Conservation (phyloP, 78 protist genomes). For the Chrysochromulina parva region DNA sequence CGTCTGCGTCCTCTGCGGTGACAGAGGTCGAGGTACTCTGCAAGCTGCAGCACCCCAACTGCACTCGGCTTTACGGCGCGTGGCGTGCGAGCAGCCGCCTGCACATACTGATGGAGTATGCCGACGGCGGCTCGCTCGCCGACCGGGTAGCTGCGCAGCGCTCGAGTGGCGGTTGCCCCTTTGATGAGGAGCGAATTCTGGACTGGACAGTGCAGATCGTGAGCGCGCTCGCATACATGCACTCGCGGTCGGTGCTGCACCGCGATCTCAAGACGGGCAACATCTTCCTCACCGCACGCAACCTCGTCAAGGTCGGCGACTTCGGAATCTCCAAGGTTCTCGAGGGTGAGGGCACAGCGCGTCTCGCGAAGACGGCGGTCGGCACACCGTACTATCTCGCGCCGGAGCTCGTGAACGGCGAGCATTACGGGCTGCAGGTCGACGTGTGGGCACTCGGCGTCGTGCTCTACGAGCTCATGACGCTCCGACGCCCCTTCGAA, state of each 20-base stretch:
- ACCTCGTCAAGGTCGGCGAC: conserved; percentile 44
- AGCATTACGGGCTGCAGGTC: neutral
- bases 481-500: conserved; percentile 28
- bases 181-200: neutral
- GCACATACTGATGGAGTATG: conserved; percentile 14
- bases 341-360: neutral
- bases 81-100: neutral
- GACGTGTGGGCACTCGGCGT: conserved; percentile 56
- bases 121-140: conserved; percentile 14
- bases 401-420: conserved; percentile 34
- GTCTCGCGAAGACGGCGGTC: neutral
- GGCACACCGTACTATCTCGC: conserved; percentile 60
- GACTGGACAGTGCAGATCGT: neutral
- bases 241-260: neutral
- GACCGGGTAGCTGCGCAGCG: neutral
- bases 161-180: neutral
- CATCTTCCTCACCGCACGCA: neutral
- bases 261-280: conserved; percentile 21
- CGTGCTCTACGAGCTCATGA: conserved; percentile 18
- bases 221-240: neutral
- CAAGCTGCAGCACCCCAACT: neutral
- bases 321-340: conserved; percentile 30
- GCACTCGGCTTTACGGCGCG: neutral
- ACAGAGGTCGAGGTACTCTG: neutral
- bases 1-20: neutral